phyloP scores from a whole-genome alignment of 352 stramenopile genomes.

The Phytophthora megakarya region DNA sequence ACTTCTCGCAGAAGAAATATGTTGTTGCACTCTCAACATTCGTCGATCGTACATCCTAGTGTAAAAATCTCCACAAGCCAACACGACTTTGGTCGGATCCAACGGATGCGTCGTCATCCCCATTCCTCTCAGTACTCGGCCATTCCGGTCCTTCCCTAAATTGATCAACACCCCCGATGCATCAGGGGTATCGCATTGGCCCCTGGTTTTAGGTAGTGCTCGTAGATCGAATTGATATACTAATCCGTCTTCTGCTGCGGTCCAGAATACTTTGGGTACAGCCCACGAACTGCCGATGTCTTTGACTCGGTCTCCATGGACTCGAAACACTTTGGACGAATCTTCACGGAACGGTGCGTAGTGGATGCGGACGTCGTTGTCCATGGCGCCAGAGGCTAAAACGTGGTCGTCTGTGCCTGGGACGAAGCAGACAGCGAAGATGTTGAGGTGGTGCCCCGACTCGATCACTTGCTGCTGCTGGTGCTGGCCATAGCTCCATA shows the following conservation, averaged over 20 bases:
- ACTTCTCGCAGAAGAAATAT: slow-evolving; percentile 24
- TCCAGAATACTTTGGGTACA: slow-evolving; percentile 86
- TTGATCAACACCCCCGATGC: slow-evolving; percentile 68
- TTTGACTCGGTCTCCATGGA: slow-evolving; percentile 83
- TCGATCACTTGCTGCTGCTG: slow-evolving; percentile 60
- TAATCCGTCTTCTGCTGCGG: slow-evolving; percentile 80
- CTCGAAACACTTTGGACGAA: slow-evolving; percentile 64
- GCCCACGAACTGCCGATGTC: slow-evolving; percentile 70
- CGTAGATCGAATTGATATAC: slow-evolving; percentile 87
- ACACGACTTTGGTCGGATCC: slow-evolving; percentile 69
- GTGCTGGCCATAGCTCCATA: slow-evolving; percentile 80
- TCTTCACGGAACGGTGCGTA: slow-evolving; percentile 79
- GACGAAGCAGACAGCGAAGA: slow-evolving; percentile 90
- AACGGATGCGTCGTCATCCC: slow-evolving; percentile 72
- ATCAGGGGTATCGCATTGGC: slow-evolving; percentile 34
- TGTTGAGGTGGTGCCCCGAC: slow-evolving; percentile 83
- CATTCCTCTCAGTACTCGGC: slow-evolving; percentile 62
- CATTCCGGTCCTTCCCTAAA: slow-evolving; percentile 58
- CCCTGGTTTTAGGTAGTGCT: slow-evolving; percentile 49
- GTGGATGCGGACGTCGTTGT: slow-evolving; percentile 87
- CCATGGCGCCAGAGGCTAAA: slow-evolving; percentile 77
- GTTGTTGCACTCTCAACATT: slow-evolving; percentile 66
- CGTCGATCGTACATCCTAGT: slow-evolving; percentile 78
- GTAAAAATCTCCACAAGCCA: slow-evolving; percentile 84
- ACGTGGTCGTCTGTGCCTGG: slow-evolving; percentile 81